Evolutionary conservation across 192 early-diverging fungal genomes (phyloP).

Genomic region (Backusella australiensis): DNA sequence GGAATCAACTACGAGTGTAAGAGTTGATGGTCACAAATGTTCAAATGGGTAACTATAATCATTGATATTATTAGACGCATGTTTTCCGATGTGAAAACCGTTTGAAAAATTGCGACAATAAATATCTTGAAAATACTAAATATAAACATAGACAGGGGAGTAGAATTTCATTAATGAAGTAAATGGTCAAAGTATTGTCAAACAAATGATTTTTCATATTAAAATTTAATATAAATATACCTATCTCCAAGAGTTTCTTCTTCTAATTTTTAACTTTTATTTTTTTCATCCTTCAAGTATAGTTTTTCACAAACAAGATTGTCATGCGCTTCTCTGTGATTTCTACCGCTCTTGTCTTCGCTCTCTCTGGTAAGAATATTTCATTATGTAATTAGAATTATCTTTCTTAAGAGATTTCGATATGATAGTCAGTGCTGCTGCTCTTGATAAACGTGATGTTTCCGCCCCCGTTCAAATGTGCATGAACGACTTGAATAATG

Average conservation of each 20-base stretch:
- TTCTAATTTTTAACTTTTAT: neutral
- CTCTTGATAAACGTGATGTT: neutral
- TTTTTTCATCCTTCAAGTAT: neutral
- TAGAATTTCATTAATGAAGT: neutral
- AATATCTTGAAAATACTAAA: neutral
- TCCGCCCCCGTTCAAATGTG: neutral
- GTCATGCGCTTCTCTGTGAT: neutral
- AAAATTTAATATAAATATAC: neutral
- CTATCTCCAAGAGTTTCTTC: neutral
- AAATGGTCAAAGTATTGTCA: neutral
- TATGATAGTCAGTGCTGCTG: neutral
- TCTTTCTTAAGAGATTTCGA: neutral
- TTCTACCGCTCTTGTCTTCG: neutral
- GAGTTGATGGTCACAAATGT: neutral
- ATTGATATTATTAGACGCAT: neutral
- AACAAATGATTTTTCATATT: neutral
- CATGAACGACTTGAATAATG: neutral
- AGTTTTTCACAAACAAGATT: neutral
- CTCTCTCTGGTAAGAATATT: neutral
- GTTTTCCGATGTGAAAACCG: neutral
- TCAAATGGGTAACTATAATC: neutral
- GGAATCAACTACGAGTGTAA: neutral
- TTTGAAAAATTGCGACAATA: too few species aligned
- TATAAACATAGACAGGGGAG: neutral
- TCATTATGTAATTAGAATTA: neutral